A percentile compares a stretch with the other conserved stretches of the same genome.
These are phyloP conservation scores for Penicillium italicum DNA, from an alignment of 2,329 filamentous ascomycete species.

Conservation along the genomic window DNA sequence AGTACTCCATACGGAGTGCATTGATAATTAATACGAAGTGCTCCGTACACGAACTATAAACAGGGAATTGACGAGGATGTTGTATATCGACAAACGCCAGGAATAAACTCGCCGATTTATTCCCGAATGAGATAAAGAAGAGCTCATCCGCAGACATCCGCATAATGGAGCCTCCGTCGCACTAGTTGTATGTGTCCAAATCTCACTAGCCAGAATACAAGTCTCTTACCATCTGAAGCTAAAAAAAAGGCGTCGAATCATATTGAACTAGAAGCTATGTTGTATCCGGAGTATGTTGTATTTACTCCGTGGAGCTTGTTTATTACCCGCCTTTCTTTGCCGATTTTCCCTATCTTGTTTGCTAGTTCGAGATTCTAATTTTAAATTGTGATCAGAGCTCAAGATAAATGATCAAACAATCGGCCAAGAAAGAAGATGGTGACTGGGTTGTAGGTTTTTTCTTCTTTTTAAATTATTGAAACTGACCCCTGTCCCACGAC, in stretches of 20 bases:
- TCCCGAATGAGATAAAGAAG: not conserved
- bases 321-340: not conserved
- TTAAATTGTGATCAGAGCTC: not conserved
- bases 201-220: slow-evolving; percentile 4
- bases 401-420: not conserved
- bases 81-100: not conserved
- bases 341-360: not conserved
- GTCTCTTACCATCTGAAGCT: not conserved
- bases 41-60: too few species aligned
- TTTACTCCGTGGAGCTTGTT: not conserved
- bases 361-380: not conserved
- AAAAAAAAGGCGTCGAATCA: not conserved
- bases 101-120: not conserved
- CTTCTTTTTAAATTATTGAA: not conserved
- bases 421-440: not conserved
- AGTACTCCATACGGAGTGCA: too few species aligned
- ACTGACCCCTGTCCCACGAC: not conserved
- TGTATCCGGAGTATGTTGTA: not conserved
- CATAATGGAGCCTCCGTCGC: slow-evolving; percentile 2
- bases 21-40: too few species aligned
- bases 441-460: not conserved
- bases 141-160: slow-evolving; percentile 4
- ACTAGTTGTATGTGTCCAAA: not conserved
- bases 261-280: not conserved
- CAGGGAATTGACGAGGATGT: too few species aligned